phyloP scores from a whole-genome alignment of 163 green algal genomes.

The Volvox carteri region DNA sequence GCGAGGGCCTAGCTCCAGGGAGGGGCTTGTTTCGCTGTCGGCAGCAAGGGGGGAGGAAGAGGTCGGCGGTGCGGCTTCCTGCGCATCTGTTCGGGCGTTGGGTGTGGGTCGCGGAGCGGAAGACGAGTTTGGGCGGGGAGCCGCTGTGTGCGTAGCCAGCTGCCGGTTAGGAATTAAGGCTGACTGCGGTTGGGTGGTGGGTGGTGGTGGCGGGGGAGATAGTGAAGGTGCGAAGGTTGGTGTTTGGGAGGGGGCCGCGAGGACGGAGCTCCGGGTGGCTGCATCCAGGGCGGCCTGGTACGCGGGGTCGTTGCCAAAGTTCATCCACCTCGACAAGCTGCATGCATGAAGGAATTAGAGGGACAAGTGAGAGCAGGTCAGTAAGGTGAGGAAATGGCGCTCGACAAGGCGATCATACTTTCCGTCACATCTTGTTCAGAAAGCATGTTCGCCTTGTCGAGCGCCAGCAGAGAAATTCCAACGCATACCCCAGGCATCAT shows the following conservation, averaged over 20 bases:
- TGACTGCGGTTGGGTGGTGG: neutral
- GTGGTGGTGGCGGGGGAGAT: neutral
- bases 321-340: neutral
- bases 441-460: neutral
- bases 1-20: too few relatives aligned
- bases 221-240: neutral
- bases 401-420: neutral
- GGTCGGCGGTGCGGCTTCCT: too few relatives aligned
- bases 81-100: too few relatives aligned
- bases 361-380: neutral
- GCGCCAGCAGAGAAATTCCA: neutral
- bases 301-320: slow-evolving; percentile 17
- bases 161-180: too few relatives aligned
- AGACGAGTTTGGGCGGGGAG: too few relatives aligned
- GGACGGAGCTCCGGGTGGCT: slow-evolving; percentile 28
- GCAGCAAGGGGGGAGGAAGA: too few relatives aligned
- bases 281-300: slow-evolving; percentile 40
- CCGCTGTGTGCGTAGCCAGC: too few relatives aligned
- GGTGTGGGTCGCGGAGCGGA: too few relatives aligned
- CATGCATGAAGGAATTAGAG: neutral
- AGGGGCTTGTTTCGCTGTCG: too few relatives aligned
- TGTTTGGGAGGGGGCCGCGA: slow-evolving; percentile 16
- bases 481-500: neutral
- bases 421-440: neutral
- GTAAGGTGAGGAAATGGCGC: neutral